Evolutionary conservation across 2,329 filamentous ascomycete species (phyloP), one percentile per base, ranked within the genome.

Genomic region (Fusarium miscanthi): DNA sequence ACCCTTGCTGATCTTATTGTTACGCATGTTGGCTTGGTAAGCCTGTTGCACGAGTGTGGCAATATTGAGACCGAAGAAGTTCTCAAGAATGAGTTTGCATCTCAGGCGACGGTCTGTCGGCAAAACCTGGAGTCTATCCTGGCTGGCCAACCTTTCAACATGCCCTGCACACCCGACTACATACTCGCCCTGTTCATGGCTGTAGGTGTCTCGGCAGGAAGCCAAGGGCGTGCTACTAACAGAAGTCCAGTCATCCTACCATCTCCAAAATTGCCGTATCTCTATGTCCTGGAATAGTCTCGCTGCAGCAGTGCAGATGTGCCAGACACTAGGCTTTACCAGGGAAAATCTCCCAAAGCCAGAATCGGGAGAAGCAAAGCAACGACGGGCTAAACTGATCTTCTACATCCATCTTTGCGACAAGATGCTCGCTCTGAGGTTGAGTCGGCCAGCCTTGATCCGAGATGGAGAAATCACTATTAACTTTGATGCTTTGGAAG

Each of bases 341-440:
- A n/a, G 63, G 1, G 63, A 66, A 21, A 13, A 16, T 1, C 48
- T 66, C 1, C 10, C 42, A 6, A 66, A 23, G 49, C 16, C 25
- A 16, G 63, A 66, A 12, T 43, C 61, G 6, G n/a, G 37, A 8
- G 61, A 66, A 3, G 49, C 40, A 13, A 66, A 58, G 7, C 48
- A 58, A 3, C 37, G 63, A 0, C 11, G 63, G 6, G 61, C 35
- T 1, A 66, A 66, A 38, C 0, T 66, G 8, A 38, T 66, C 0
- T 59, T 38, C 8, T 59, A 35, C 14, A 49, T 66, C 3, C 63
- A 66, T 10, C 37, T 66, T 19, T 25, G 63, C 3, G 63, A 66
- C 16, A 66, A 66, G 9, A 49, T 66, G 60, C 63, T 66, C 8
- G 21, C 63, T 10, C n/a, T 66, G n/a, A 27, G 63, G 3, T 51